Conservation (phyloP, 2,329 filamentous ascomycete species). For the Juglanconis sp. region DNA sequence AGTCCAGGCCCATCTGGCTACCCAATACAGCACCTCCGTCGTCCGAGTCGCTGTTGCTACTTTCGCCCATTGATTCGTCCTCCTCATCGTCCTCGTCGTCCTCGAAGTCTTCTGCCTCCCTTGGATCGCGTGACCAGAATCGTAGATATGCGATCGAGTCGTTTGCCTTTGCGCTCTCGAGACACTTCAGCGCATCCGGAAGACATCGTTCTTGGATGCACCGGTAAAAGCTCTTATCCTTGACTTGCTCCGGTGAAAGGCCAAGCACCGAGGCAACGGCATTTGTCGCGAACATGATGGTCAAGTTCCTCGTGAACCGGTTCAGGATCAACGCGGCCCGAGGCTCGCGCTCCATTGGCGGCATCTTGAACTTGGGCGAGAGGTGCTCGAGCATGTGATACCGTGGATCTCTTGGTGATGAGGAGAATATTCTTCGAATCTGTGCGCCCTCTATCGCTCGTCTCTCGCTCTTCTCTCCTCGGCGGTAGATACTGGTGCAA, state of each 20-base stretch:
- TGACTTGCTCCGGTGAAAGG: constrained; percentile 64
- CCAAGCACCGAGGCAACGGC: constrained; percentile 74
- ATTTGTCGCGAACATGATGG: constrained; percentile 82
- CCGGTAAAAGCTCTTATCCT: constrained; percentile 80
- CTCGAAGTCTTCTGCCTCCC: constrained; percentile 49
- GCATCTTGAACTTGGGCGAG: constrained; percentile 72
- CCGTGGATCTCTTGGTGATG: constrained; percentile 75
- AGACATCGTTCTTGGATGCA: constrained; percentile 79
- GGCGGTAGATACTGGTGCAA: constrained; percentile 74
- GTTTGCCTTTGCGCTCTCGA: constrained; percentile 84
- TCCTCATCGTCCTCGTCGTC: constrained; percentile 32
- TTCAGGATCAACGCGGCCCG: constrained; percentile 83
- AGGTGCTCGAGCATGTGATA: constrained; percentile 88
- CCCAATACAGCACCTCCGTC: constrained; percentile 46
- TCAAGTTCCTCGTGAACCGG: constrained; percentile 76
- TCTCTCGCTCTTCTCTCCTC: constrained; percentile 67
- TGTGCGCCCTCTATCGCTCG: constrained; percentile 74
- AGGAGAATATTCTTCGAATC: constrained; percentile 75
- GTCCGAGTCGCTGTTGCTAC: constrained; percentile 37
- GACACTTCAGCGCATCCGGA: constrained; percentile 69
- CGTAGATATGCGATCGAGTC: constrained; percentile 88
- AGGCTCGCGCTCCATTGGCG: constrained; percentile 68
- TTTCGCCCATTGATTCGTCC: constrained; percentile 35
- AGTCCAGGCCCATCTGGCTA: constrained; percentile 40
- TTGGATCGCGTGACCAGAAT: constrained; percentile 78